phyloP scores from a whole-genome alignment of 306 rosid genomes.

The Castanea sativa region DNA sequence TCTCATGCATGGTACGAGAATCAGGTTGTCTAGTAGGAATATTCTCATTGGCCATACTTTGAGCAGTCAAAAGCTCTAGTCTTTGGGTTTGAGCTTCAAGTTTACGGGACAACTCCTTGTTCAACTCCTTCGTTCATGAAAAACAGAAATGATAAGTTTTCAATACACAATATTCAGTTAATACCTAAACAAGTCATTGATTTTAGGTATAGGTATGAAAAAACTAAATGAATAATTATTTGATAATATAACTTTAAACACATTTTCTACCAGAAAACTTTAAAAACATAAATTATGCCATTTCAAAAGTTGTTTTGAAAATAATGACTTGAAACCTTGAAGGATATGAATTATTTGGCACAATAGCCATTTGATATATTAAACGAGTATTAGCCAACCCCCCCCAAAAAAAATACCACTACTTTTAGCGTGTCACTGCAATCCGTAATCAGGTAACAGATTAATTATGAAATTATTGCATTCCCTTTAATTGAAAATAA shows the following conservation, averaged over 20 bases:
- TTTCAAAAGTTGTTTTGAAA: too few species aligned
- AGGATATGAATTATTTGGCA: too few species aligned
- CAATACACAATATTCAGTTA: neutral
- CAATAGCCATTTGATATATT: too few species aligned
- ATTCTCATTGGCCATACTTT: conserved; percentile 68
- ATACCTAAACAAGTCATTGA: neutral
- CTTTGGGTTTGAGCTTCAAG: conserved; percentile 96
- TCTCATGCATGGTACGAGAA: conserved; percentile 42
- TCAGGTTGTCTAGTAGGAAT: conserved; percentile 53
- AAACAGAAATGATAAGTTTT: conserved; percentile 24
- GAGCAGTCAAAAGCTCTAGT: conserved; percentile 91
- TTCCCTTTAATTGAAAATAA: neutral
- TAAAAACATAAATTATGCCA: neutral
- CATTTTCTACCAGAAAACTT: neutral
- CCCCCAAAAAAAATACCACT: neutral
- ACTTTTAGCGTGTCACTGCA: neutral
- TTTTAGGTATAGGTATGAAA: neutral
- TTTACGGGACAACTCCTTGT: conserved; percentile 76
- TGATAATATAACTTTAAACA: neutral
- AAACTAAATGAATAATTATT: neutral
- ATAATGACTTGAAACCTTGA: too few species aligned
- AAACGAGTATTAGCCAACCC: too few species aligned
- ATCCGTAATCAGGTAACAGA: neutral
- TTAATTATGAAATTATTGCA: neutral
- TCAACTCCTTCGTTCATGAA: conserved; percentile 60